These are phyloP conservation scores for Colletotrichum lini DNA, from an alignment of 2,329 filamentous ascomycete species.

Conservation along the genomic window DNA sequence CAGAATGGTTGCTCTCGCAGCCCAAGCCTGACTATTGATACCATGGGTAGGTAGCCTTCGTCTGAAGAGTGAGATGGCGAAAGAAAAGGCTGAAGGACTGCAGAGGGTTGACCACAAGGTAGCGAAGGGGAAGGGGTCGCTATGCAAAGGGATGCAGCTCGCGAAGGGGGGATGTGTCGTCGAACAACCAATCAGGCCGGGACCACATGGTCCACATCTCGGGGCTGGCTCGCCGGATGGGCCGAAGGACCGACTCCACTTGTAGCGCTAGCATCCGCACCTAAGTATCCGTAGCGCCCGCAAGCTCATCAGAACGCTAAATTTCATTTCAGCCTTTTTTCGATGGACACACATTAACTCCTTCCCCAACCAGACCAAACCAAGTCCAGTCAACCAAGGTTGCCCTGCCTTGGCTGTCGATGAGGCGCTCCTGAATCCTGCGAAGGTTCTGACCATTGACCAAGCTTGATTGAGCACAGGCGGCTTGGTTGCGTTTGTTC, in stretches of 20 bases:
- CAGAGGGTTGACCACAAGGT: background rate
- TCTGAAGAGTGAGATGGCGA: no score
- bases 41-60: background rate
- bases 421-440: background rate
- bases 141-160: no score
- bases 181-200: background rate
- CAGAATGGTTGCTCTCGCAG: no score
- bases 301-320: conserved; percentile 4
- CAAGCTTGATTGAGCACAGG: conserved; percentile 9
- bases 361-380: background rate
- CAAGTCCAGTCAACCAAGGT: background rate
- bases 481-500: background rate
- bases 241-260: background rate
- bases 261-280: background rate
- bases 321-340: background rate
- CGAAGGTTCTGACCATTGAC: conserved; percentile 3
- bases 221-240: conserved; percentile 7
- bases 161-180: no score
- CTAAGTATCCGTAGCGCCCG: background rate
- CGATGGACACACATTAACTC: background rate
- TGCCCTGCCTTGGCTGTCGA: background rate
- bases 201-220: background rate
- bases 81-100: background rate
- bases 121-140: no score
- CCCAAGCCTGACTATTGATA: background rate